A percentile compares a stretch with the other conserved stretches of the same genome.
These are phyloP conservation scores for Cercophora sp. DNA, from an alignment of 495 filamentous ascomycete species.

Conservation along the genomic window DNA sequence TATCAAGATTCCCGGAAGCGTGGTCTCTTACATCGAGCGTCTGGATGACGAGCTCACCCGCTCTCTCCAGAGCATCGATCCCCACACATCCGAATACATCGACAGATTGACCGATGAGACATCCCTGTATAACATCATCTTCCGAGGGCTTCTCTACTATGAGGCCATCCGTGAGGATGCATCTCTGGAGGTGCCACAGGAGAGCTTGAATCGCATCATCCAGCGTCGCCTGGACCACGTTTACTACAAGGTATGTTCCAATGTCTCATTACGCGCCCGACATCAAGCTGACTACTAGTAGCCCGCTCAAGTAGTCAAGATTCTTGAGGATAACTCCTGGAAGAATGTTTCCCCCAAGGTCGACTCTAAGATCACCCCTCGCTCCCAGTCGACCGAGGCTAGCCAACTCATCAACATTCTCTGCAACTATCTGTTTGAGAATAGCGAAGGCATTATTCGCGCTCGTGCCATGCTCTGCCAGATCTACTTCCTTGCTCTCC, in stretches of 20 bases:
- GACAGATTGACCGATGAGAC: conserved; percentile 89
- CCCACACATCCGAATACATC: conserved; percentile 98
- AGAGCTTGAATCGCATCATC: conserved; percentile 82
- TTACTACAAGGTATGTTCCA: conserved; percentile 86
- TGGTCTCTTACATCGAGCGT: conserved; percentile 91
- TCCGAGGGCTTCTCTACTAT: conserved; percentile 80
- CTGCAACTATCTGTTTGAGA: conserved; percentile 88
- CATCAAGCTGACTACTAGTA: conserved; percentile 19
- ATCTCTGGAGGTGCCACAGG: conserved; percentile 71
- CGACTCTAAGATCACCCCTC: conserved; percentile 77
- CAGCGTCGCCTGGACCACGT: conserved; percentile 94
- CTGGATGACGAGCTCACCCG: conserved; percentile 96
- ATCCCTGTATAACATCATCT: conserved; percentile 85
- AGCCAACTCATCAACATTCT: conserved; percentile 75
- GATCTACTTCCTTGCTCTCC: conserved; percentile 95
- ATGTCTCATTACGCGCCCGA: too few species aligned
- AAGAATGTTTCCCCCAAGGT: conserved; percentile 68
- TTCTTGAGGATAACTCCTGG: conserved; percentile 89
- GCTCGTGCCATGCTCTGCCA: conserved; percentile 97
- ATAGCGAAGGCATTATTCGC: conserved; percentile 92
- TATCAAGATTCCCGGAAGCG: conserved; percentile 84
- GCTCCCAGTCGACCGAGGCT: conserved; percentile 58
- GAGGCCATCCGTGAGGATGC: conserved; percentile 70
- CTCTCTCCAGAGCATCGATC: conserved; percentile 93
- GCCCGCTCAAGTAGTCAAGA: conserved; percentile 87